Evolutionary conservation across 2,329 filamentous ascomycete genomes (phyloP).

Genomic region (Simplicillium aogashimaense): DNA sequence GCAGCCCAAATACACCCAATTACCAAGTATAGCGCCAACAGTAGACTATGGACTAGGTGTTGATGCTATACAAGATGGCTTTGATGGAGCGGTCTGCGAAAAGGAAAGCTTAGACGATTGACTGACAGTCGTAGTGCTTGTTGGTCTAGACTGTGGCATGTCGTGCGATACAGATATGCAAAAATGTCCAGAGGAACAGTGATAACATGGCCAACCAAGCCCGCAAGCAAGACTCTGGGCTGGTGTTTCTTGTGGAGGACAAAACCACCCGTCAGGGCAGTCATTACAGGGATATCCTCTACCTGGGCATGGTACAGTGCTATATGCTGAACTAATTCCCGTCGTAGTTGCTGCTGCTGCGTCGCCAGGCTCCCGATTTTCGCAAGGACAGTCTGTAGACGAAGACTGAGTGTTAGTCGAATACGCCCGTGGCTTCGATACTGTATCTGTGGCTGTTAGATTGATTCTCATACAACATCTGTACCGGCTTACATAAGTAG

Average conservation of each 20-base stretch:
- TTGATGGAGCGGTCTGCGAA: not conserved
- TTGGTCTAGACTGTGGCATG: not conserved
- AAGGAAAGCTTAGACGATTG: not conserved
- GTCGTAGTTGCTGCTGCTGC: not conserved
- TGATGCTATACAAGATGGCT: not conserved
- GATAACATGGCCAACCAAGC: conserved; percentile 20
- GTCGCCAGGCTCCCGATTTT: not conserved
- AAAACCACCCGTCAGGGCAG: conserved; percentile 20
- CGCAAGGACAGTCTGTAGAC: not conserved
- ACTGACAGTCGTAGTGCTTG: not conserved
- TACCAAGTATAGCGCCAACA: not conserved
- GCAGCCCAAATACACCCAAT: conserved; percentile 20
- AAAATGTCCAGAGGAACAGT: conserved; percentile 18
- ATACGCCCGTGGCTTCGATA: not conserved
- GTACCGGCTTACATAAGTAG: too few species aligned
- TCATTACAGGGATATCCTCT: conserved; percentile 17
- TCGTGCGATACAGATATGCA: conserved; percentile 9
- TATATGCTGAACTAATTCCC: not conserved
- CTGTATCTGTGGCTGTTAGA: too few species aligned
- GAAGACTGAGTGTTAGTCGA: not conserved
- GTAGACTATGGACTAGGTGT: not conserved
- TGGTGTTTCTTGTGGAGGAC: conserved; percentile 19
- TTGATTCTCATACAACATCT: too few species aligned
- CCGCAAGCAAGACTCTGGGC: conserved; percentile 17
- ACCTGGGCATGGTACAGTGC: conserved; percentile 12